These are phyloP conservation scores for Cucurbita ficifolia DNA, from an alignment of 306 rosid genomes.

Conservation along the genomic window DNA sequence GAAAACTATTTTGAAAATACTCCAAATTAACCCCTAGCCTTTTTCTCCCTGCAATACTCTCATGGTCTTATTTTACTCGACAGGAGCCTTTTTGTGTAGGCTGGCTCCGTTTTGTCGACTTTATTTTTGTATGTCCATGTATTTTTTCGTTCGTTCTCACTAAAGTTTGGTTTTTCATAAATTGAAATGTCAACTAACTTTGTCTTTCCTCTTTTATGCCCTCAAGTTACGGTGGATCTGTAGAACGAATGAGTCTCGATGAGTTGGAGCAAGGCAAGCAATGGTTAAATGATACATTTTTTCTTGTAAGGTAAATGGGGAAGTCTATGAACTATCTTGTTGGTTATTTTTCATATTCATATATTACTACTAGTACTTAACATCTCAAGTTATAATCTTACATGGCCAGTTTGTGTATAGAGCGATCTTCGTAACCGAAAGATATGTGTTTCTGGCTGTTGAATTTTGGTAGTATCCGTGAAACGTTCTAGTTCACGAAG, in stretches of 20 bases:
- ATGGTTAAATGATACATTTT: constrained; percentile 66
- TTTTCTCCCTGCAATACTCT: background rate
- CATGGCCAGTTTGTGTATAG: background rate
- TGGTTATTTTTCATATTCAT: background rate
- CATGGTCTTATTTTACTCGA: too few species aligned
- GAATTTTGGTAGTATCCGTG: background rate
- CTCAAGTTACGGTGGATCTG: constrained; percentile 43
- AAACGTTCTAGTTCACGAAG: background rate
- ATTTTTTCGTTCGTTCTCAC: too few species aligned
- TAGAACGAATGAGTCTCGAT: constrained; percentile 50
- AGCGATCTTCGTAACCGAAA: background rate
- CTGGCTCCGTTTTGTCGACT: too few species aligned
- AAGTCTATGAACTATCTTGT: background rate
- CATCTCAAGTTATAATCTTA: background rate
- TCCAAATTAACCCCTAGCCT: background rate
- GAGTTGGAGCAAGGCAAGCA: constrained; percentile 66
- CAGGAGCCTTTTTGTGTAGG: too few species aligned
- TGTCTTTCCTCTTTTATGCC: constrained; percentile 10
- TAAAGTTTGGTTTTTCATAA: too few species aligned
- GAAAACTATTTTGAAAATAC: background rate
- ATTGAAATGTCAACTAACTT: background rate
- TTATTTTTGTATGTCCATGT: too few species aligned
- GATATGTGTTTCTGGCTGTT: background rate
- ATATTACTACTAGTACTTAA: background rate
- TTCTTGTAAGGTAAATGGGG: constrained; percentile 56